Evolutionary conservation across 768 basidiomycete species (phyloP), one percentile per base, ranked within the genome.

Genomic region (Kwoniella pini): DNA sequence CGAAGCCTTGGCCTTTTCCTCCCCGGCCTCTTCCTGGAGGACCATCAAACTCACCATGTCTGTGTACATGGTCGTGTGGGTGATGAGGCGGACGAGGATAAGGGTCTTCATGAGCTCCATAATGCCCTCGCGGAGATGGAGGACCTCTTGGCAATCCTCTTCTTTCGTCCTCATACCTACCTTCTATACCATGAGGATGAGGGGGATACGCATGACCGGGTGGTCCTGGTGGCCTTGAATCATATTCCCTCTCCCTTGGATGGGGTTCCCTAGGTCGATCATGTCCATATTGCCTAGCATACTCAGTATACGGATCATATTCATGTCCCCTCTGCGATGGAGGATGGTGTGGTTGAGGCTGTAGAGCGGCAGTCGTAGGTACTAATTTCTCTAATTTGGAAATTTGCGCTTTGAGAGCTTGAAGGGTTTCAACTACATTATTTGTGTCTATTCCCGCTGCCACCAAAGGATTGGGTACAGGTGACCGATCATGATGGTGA

Each of bases 321-420:
- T 17, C 38, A 2, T 40, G 6, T 42, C 19, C 40, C 10, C 38
- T 31, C 30, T 36, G 57, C 1, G 57, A 48, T 3, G 36, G 44
- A 6, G 45, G 43, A 11, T 31, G 44, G 17, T 12, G 45, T 28
- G 55, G 17, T 13, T 27, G 56, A 13, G 44, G 11, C 11, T 24
- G 5, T 22, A 39, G 24, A 49, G 13, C 19, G 7, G 57, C 44
- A 49, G 43, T n/a, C n/a, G 58, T 45, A 15, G 60, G 51, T 26
- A 61, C 43, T 2, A 59, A 39, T 46, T 62, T 56, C 26, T 64
- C 63, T 15, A 64, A 22, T 24, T 54, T 54, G 3, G 63, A 48
- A 3, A 64, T 60, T 28, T 64, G 63, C 17, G 53, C 63, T 52
- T 56, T 60, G 13, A 64, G 36, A 9, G 53, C 58, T 45, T 48